Percentiles rank a stretch among this genome's conserved stretches.
Evolutionary conservation across 2,329 filamentous ascomycete species (phyloP).

Genomic region (Xylaria hypoxylon): DNA sequence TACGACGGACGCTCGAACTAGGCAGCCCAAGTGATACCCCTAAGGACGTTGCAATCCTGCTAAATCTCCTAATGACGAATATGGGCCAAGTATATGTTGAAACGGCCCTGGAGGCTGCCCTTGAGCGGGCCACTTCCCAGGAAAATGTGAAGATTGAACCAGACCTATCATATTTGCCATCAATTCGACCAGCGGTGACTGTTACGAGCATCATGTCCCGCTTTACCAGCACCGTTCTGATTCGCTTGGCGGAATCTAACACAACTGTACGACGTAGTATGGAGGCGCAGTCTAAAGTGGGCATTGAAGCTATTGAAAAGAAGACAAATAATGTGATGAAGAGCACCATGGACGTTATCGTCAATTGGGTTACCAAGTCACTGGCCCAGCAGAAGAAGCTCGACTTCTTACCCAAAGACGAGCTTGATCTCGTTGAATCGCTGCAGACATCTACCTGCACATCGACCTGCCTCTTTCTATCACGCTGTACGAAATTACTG

Average conservation of each 20-base stretch:
- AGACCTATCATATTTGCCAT: conserved; percentile 84
- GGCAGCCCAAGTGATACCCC: conserved; percentile 88
- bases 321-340: conserved; percentile 76
- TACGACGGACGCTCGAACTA: conserved; percentile 91
- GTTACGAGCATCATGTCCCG: conserved; percentile 94
- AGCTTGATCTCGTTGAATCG: conserved; percentile 74
- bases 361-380: conserved; percentile 80
- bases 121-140: conserved; percentile 78
- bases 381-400: conserved; percentile 84
- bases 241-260: conserved; percentile 88
- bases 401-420: conserved; percentile 89
- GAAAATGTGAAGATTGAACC: conserved; percentile 86
- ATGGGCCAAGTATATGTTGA: conserved; percentile 87
- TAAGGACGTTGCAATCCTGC: conserved; percentile 88
- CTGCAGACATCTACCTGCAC: conserved; percentile 89
- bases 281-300: conserved; percentile 81
- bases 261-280: conserved; percentile 90
- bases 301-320: conserved; percentile 82
- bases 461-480: conserved; percentile 82
- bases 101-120: conserved; percentile 74
- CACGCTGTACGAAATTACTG: conserved; percentile 71
- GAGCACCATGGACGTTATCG: conserved; percentile 71
- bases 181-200: conserved; percentile 82
- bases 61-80: conserved; percentile 84
- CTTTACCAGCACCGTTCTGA: conserved; percentile 89